Evolutionary conservation across 208 protist species (phyloP), one percentile per base, ranked within the genome.

Genomic region (Wallacemonas rigidus): DNA sequence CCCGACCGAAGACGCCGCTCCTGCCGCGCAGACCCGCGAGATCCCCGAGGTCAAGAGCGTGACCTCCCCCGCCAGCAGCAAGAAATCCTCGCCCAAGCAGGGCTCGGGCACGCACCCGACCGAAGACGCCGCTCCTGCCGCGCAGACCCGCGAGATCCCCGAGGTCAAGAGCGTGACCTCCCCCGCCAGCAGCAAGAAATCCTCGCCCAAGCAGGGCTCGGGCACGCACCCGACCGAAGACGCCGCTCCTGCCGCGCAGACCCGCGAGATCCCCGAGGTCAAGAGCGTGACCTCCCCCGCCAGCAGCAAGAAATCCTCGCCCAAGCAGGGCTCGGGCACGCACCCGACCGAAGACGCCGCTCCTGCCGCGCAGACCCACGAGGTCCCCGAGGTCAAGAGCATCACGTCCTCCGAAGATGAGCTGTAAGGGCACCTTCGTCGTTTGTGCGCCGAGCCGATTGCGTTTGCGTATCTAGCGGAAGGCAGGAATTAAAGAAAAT

Each of bases 401-500:
- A 60, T 43, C 2, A 54, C 67, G 53, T 48, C 48, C 14, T 54
- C 67, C 51, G 67, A 54, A 15, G 35, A 72, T 67, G 75, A 62
- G 45, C 35, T 64, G 57, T 74, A 72, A 61, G 60, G 15, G 57
- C 47, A 26, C n/a, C 58, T 35, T 71, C 62, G 41, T 26, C 26
- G 26, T 26, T 26, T 26, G 26, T 26, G 26, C 26, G 26, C 26
- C 26, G 26, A 26, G 26, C 26, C 26, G 26, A 26, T 26, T 26
- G 26, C 26, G 26, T 26, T 26, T 26, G 26, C 26, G 26, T 26
- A 26, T 26, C 26, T 26, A 26, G 26, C 26, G 26, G 26, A 26
- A 26, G 26, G 26, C 26, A 26, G 26, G 26, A 26, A 26, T 26
- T 26, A 0, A 26, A 26, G 26, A 26, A 26, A 26, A 26, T 26